Conservation (phyloP, 495 filamentous ascomycete genomes). For the Hypoxylon perforatum region DNA sequence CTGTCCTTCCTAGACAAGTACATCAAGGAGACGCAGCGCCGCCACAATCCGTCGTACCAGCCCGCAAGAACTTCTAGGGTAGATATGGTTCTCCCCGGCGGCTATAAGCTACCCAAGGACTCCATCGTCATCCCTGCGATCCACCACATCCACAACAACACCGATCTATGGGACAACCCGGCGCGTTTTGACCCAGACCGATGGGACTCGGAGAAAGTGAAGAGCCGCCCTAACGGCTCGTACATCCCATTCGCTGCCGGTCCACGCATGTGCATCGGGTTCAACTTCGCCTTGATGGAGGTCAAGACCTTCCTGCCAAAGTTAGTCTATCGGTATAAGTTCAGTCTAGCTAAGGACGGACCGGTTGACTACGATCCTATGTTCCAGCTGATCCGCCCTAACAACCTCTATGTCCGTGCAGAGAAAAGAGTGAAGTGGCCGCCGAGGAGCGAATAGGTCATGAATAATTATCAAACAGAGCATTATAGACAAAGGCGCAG, state of each 20-base stretch:
- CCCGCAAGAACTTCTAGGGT: conserved; percentile 62
- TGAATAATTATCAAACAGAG: not conserved
- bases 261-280: conserved; percentile 64
- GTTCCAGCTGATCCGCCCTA: conserved; percentile 66
- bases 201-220: conserved; percentile 63
- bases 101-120: conserved; percentile 62
- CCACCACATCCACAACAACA: conserved; percentile 65
- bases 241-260: conserved; percentile 67
- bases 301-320: conserved; percentile 63
- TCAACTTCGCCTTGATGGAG: conserved; percentile 68
- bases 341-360: conserved; percentile 49
- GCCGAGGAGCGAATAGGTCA: not conserved
- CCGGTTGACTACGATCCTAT: conserved; percentile 66
- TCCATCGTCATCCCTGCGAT: conserved; percentile 61
- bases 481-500: no score
- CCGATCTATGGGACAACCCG: conserved; percentile 63
- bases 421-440: conserved; percentile 61
- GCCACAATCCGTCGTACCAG: conserved; percentile 67
- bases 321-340: conserved; percentile 65
- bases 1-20: conserved; percentile 64
- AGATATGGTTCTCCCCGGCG: conserved; percentile 65
- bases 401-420: conserved; percentile 64
- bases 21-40: conserved; percentile 68
- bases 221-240: conserved; percentile 53
- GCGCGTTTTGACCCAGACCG: conserved; percentile 63